Percentiles rank a stretch among this genome's conserved stretches.
Conservation (phyloP, 129 eudicot species). For the Flaveria robusta region DNA sequence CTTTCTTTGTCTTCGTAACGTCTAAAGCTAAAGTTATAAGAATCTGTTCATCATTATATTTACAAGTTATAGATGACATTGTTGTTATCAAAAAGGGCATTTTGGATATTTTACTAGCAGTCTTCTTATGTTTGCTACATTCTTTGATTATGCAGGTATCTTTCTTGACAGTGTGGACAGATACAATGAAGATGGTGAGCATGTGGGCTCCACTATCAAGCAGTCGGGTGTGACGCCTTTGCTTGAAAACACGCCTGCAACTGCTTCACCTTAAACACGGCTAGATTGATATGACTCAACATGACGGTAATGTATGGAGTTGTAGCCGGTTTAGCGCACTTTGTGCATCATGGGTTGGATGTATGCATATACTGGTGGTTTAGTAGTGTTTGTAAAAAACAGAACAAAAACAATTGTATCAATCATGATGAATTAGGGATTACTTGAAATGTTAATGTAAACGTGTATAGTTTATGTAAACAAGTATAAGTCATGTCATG, state of each 20-base stretch:
- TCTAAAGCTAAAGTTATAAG: background rate
- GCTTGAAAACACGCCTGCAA: constrained; percentile 49
- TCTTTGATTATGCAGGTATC: constrained; percentile 54
- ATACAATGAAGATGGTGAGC: constrained; percentile 56
- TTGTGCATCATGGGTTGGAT: constrained; percentile 5
- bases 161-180: constrained; percentile 72
- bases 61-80: background rate
- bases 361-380: background rate
- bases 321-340: background rate
- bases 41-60: background rate
- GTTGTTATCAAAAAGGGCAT: background rate
- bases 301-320: constrained; percentile 27
- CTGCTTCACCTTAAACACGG: constrained; percentile 18
- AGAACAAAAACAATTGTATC: background rate
- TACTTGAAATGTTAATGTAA: background rate
- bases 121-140: background rate
- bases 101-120: background rate
- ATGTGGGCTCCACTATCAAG: constrained; percentile 29
- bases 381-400: background rate
- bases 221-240: constrained; percentile 52
- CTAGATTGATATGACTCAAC: background rate
- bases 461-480: background rate
- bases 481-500: background rate
- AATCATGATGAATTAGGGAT: constrained; percentile 3
- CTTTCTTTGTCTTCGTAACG: too few species aligned